phyloP scores from a whole-genome alignment of 192 early-diverging fungal species.

The Powellomyces hirtus region DNA sequence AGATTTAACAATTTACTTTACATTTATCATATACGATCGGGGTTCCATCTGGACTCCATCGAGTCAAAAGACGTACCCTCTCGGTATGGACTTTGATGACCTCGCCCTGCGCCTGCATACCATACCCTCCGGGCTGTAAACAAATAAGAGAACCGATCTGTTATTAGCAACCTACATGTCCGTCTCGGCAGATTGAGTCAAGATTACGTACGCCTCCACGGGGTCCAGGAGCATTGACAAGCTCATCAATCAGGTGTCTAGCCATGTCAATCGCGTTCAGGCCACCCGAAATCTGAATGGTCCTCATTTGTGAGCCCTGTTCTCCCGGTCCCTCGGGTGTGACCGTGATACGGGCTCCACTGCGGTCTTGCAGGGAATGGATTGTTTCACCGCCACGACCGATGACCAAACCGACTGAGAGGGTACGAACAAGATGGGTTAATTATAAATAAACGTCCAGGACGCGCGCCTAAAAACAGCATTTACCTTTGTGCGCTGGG shows the following conservation, averaged over 20 bases:
- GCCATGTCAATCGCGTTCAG: slow-evolving; percentile 36
- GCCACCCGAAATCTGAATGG: slow-evolving; percentile 40
- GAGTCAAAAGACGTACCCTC: slow-evolving; percentile 26
- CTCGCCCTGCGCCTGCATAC: too few relatives aligned
- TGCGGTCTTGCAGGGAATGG: slow-evolving; percentile 70
- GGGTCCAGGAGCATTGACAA: slow-evolving; percentile 6
- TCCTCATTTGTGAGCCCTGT: slow-evolving; percentile 15
- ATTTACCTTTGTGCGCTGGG: slow-evolving; percentile 19
- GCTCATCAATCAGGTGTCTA: slow-evolving; percentile 35
- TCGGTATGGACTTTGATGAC: slow-evolving; percentile 62
- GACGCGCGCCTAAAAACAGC: background rate
- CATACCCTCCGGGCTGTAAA: too few relatives aligned
- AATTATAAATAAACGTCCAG: background rate
- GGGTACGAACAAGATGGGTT: background rate
- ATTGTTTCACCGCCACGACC: slow-evolving; percentile 75
- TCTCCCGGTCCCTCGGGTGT: slow-evolving; percentile 25
- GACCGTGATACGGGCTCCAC: slow-evolving; percentile 74
- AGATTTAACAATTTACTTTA: too few relatives aligned
- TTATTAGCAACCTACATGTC: too few relatives aligned
- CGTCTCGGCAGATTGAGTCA: too few relatives aligned
- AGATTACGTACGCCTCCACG: slow-evolving; percentile 6
- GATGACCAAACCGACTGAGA: slow-evolving; percentile 79
- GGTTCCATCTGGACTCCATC: too few relatives aligned
- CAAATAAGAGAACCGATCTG: too few relatives aligned
- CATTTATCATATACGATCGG: too few relatives aligned